A percentile compares a stretch with the other conserved stretches of the same genome.
Evolutionary conservation across 352 stramenopile genomes (phyloP).

Genomic region (Proteromonas lacertae): DNA sequence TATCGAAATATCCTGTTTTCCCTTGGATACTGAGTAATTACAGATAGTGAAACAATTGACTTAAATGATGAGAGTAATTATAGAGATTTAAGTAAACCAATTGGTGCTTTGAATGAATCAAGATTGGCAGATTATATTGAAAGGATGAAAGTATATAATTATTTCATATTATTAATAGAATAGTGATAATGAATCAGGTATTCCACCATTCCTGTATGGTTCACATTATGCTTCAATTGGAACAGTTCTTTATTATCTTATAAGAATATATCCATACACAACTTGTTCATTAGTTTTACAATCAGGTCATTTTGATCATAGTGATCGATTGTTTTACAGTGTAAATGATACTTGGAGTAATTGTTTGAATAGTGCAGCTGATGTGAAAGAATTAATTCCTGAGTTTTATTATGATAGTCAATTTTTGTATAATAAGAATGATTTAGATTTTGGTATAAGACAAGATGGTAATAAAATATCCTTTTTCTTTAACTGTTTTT

Average conservation of each 20-base stretch:
- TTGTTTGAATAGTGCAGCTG: slow-evolving; percentile 17
- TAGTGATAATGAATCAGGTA: slow-evolving; percentile 1
- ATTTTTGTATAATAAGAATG: slow-evolving; percentile 32
- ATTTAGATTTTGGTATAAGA: slow-evolving; percentile 28
- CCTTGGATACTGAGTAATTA: slow-evolving; percentile 52
- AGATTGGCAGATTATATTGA: slow-evolving; percentile 42
- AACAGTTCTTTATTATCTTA: slow-evolving; percentile 19
- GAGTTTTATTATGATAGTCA: slow-evolving; percentile 30
- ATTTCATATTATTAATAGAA: slow-evolving; percentile 6
- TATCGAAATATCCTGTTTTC: slow-evolving; percentile 84
- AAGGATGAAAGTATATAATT: slow-evolving; percentile 9
- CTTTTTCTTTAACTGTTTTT: no score
- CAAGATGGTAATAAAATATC: slow-evolving; percentile 27
- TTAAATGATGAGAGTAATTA: slow-evolving; percentile 17
- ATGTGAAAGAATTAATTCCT: slow-evolving; percentile 29
- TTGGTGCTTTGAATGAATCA: slow-evolving; percentile 35
- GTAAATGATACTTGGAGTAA: slow-evolving; percentile 21
- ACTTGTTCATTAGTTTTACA: slow-evolving; percentile 44
- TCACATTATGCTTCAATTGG: slow-evolving; percentile 19
- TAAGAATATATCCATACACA: slow-evolving; percentile 36
- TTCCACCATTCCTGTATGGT: slow-evolving; percentile 20
- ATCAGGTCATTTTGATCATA: slow-evolving; percentile 33
- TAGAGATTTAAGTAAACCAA: slow-evolving; percentile 42
- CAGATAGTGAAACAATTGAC: slow-evolving; percentile 26
- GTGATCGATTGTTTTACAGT: slow-evolving; percentile 34